Evolutionary conservation across 2,329 filamentous ascomycete species (phyloP).

Genomic region (Harringtonia lauricola): DNA sequence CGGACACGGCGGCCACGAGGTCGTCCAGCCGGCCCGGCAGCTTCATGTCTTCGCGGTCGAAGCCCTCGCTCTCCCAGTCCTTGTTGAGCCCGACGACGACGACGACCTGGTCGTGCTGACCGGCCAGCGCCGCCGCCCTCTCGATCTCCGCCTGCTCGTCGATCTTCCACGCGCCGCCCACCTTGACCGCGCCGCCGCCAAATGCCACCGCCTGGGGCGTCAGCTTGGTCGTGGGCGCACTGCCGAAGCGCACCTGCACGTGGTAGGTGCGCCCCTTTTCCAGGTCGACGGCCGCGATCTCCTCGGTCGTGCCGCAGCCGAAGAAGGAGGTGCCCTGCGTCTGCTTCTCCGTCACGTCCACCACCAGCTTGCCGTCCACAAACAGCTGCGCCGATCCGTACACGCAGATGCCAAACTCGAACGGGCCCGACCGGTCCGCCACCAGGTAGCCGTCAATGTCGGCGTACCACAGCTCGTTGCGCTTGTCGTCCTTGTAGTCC

Average conservation of each 20-base stretch:
- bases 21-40: constrained; percentile 10
- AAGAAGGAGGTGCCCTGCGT: constrained; percentile 20
- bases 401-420: constrained; percentile 21
- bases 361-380: constrained; percentile 22
- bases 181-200: constrained; percentile 25
- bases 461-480: constrained; percentile 25
- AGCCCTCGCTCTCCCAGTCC: constrained; percentile 15
- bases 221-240: constrained; percentile 5
- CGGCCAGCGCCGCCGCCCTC: constrained; percentile 23
- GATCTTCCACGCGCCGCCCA: constrained; percentile 6
- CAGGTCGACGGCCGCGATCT: constrained; percentile 15
- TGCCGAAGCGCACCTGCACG: constrained; percentile 16
- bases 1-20: constrained; percentile 36
- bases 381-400: constrained; percentile 22
- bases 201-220: constrained; percentile 30
- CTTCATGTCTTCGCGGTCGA: constrained; percentile 12
- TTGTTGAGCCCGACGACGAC: constrained; percentile 48
- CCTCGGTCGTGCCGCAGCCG: constrained; percentile 20
- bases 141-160: constrained; percentile 6
- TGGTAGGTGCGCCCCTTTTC: constrained; percentile 19
- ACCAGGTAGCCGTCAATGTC: constrained; percentile 22
- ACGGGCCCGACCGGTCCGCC: constrained; percentile 18
- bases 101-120: constrained; percentile 45
- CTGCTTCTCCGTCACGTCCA: constrained; percentile 22
- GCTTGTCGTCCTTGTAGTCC: constrained; percentile 33